Base-by-base conservation (phyloP, 495 filamentous ascomycete genomes). In the Saxispiralis lemnorum region DNA sequence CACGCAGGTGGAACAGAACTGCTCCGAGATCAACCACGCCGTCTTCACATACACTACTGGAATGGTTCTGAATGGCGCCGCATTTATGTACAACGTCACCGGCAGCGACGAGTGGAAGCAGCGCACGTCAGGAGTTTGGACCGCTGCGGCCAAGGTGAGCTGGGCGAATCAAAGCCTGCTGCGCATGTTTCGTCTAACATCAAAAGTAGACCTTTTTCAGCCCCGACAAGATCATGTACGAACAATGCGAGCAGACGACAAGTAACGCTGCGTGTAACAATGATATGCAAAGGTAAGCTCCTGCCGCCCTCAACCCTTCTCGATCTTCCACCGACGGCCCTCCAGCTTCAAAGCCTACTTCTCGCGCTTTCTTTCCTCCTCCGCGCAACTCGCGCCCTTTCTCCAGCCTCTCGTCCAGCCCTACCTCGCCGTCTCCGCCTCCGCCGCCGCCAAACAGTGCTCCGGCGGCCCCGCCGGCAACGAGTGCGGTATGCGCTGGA, bases 321-420 rank as follows among this genome's bases (percentile, higher is more conserved):
- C 7, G 3, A 3, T n/a, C 37, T 6, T 17, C 11, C 37, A 15
- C 11, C 6, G n/a, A 24, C 37, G 24, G 18, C 14, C 12, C 19
- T 65, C 67, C 45, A 70, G 66, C 38, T 84, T 83, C 67, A 87
- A 86, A 60, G 79, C 76, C 9, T 78, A 81, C 51, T 63, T 83
- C n/a, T 60, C 75, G 33, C 73, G 73, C 10, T 83, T 75, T 76
- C 62, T 87, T 52, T 71, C 76, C 1, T 68, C 68, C 31, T 68
- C 72, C 33, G 64, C 73, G 5, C 72, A 74, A 43, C 65, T 85
- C 48, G 79, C 74, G 9, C 79, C 81, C 2, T 71, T 64, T 44
- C 78, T 71, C 7, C 59, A 56, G 36, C 61, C 68, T 28, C 46
- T 54, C 6, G 70, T 86, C 39, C 59, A 68, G 53, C 70, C 74